These are phyloP conservation scores for Diaporthe sp. DNA, from an alignment of 2,329 filamentous ascomycete species.

Conservation along the genomic window DNA sequence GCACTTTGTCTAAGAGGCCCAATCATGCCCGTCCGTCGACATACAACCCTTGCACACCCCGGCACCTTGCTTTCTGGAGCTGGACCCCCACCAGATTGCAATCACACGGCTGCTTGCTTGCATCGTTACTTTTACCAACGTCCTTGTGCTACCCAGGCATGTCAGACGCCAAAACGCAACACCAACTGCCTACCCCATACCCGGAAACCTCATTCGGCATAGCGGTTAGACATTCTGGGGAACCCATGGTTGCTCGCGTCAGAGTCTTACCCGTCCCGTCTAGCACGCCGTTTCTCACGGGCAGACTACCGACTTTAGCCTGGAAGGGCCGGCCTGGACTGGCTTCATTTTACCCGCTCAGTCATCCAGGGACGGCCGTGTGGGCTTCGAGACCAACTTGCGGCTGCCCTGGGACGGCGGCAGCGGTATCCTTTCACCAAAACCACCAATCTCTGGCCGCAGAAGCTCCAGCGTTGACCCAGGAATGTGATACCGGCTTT, in stretches of 20 bases:
- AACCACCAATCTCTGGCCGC: neutral
- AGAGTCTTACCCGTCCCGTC: constrained; percentile 41
- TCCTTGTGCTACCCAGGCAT: constrained; percentile 26
- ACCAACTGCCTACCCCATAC: constrained; percentile 16
- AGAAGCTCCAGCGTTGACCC: neutral
- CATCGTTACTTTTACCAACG: constrained; percentile 16
- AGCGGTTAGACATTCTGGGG: constrained; percentile 28
- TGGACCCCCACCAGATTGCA: constrained; percentile 37
- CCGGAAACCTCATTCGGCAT: constrained; percentile 17
- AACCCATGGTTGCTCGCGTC: constrained; percentile 18
- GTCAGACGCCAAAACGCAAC: constrained; percentile 31
- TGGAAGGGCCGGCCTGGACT: constrained; percentile 55
- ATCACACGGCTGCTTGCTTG: constrained; percentile 35
- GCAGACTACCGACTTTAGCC: constrained; percentile 53
- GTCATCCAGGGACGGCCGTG: constrained; percentile 4
- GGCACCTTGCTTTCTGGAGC: constrained; percentile 25
- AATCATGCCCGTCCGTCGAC: constrained; percentile 18
- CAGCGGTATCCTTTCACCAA: constrained; percentile 28
- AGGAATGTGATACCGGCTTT: neutral
- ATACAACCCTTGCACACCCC: constrained; percentile 9
- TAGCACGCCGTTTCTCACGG: constrained; percentile 41
- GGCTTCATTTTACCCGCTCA: constrained; percentile 50
- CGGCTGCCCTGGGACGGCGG: constrained; percentile 24
- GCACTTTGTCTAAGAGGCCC: constrained; percentile 2
- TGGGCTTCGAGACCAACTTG: constrained; percentile 1